Percentiles rank a stretch among this genome's conserved stretches.
Conservation (phyloP, 495 filamentous ascomycete genomes). For the Staphylotrichum tortipilum region DNA sequence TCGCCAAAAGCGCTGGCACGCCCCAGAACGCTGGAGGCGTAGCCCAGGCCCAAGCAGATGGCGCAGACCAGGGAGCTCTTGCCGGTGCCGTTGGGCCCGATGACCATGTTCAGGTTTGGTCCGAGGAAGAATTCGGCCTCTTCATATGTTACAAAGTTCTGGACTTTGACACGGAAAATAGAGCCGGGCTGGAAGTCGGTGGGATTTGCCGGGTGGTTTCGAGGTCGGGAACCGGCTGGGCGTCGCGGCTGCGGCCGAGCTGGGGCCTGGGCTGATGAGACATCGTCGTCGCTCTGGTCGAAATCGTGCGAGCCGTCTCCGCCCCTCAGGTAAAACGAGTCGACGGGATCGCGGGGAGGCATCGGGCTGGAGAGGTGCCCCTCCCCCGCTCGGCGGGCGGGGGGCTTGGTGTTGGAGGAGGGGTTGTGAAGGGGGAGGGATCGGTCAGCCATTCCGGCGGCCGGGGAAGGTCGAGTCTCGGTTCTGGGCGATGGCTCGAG, state of each 20-base stretch:
- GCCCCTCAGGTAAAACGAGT: too few species aligned
- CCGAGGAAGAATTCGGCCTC: conserved; percentile 82
- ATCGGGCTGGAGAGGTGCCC: too few species aligned
- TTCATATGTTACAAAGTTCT: conserved; percentile 94
- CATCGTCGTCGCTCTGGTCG: not conserved
- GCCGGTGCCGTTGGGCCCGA: conserved; percentile 94
- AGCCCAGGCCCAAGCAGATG: conserved; percentile 89
- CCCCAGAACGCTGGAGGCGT: conserved; percentile 71
- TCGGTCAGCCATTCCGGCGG: not conserved
- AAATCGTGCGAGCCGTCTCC: conserved; percentile 7
- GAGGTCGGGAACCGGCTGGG: conserved; percentile 1
- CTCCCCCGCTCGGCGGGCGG: too few species aligned
- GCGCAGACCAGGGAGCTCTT: conserved; percentile 98
- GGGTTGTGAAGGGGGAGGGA: too few species aligned
- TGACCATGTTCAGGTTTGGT: conserved; percentile 95
- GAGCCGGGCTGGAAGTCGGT: conserved; percentile 63
- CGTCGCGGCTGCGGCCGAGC: conserved; percentile 11
- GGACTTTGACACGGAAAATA: conserved; percentile 77
- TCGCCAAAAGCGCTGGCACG: conserved; percentile 77
- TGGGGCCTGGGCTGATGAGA: not conserved
- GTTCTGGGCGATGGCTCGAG: not conserved
- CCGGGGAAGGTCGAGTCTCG: not conserved
- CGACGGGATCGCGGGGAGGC: too few species aligned
- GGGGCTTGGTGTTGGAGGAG: not conserved
- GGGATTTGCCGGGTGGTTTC: conserved; percentile 6